Evolutionary conservation across 2,329 filamentous ascomycete genomes (phyloP), one percentile per base, ranked within the genome.

Genomic region (Cytospora piceicola): DNA sequence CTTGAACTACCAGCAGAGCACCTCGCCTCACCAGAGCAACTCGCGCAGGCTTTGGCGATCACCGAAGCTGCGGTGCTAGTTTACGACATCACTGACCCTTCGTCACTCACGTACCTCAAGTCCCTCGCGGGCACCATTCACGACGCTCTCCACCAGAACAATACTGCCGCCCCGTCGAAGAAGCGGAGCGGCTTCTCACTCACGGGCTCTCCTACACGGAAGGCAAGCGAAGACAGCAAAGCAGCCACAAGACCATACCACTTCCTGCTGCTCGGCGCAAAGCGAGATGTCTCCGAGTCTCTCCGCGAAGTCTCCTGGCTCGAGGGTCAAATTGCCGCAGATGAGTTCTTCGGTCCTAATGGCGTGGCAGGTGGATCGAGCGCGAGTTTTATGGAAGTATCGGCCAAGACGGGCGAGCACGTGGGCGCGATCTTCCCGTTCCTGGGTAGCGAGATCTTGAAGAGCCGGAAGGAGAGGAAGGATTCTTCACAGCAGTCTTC

Each of bases 31-130:
- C 72, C 72, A 62, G 72, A 73, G 6, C 71, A 74, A 39, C 74
- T 80, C n/a, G 72, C 72, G 42, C 74, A 79, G 46, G 78, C 78
- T 1, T 70, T 79, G 24, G 70, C 71, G 61, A 77, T 79, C 54
- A 80, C 79, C n/a, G 78, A 80, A 51, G 78, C 77, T 5, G 77
- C 76, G 3, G 69, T 79, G 2, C 67, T 78, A 1, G 69, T 78
- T n/a, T 78, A 77, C 69, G 73, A 74, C 63, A 71, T 75, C n/a
- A 64, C 68, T 52, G 71, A 75, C 51, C 54, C 66, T 6, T 61
- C 69, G 17, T 76, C 75, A 0, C 72, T 77, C 6, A 59, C 55
- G 12, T 67, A 57, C 29, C 63, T 67, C n/a, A 65, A 65, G 36
- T 65, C 66, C 3, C 54, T 67, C 6, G 58, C 58, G 15, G 58